Conservation (phyloP, 1,284 basidiomycete species). For the Sporisorium exsertum region DNA sequence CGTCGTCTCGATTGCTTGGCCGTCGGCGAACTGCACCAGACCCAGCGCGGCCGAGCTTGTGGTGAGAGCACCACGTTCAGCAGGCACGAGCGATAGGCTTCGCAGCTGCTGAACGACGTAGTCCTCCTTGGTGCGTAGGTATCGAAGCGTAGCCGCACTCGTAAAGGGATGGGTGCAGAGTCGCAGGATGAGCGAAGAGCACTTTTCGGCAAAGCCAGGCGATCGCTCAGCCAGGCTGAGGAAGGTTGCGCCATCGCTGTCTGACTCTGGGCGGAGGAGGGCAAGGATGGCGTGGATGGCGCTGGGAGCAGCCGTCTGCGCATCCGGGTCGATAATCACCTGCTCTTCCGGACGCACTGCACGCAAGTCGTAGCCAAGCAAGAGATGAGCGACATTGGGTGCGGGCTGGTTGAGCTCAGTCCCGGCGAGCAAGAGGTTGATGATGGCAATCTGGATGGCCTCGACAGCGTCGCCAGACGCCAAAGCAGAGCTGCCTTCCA, state of each 20-base stretch:
- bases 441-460: slow-evolving; percentile 81
- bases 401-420: slow-evolving; percentile 77
- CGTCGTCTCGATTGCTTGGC: slow-evolving; percentile 79
- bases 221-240: slow-evolving; percentile 52
- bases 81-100: slow-evolving; percentile 73
- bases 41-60: slow-evolving; percentile 73
- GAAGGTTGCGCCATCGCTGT: slow-evolving; percentile 24
- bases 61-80: slow-evolving; percentile 32
- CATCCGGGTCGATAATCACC: slow-evolving; percentile 72
- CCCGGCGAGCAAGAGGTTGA: slow-evolving; percentile 85
- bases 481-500: slow-evolving; percentile 66
- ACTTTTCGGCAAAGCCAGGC: slow-evolving; percentile 86
- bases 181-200: slow-evolving; percentile 84
- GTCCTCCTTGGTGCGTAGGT: slow-evolving; percentile 86
- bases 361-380: slow-evolving; percentile 80
- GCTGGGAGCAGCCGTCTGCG: slow-evolving; percentile 70
- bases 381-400: slow-evolving; percentile 89
- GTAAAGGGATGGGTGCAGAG: slow-evolving; percentile 88
- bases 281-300: slow-evolving; percentile 81
- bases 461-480: slow-evolving; percentile 71
- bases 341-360: slow-evolving; percentile 71
- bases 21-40: slow-evolving; percentile 79
- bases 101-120: slow-evolving; percentile 88
- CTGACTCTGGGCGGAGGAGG: slow-evolving; percentile 39
- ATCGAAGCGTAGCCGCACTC: slow-evolving; percentile 84